phyloP scores from a whole-genome alignment of 1,139 yeast genomes.

The Suhomyces kunorum region DNA sequence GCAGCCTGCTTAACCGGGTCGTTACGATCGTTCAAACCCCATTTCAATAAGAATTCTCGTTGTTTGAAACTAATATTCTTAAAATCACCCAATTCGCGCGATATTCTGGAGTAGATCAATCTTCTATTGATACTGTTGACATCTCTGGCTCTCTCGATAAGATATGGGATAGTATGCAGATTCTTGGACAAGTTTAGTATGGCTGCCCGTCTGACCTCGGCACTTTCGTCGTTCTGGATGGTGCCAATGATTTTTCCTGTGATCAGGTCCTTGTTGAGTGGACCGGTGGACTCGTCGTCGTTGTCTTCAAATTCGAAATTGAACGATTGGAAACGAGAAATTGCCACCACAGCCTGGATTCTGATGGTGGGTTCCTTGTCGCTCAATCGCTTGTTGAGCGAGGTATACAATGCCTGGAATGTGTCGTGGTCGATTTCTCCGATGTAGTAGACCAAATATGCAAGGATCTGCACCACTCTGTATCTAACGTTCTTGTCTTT shows the following conservation, averaged over 20 bases:
- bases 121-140: conserved; percentile 70
- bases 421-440: conserved; percentile 77
- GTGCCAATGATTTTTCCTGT: conserved; percentile 54
- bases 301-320: conserved; percentile 44
- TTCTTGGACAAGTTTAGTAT: conserved; percentile 66
- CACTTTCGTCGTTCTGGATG: conserved; percentile 74
- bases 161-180: conserved; percentile 52
- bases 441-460: conserved; percentile 68
- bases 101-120: conserved; percentile 65
- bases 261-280: conserved; percentile 28
- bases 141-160: conserved; percentile 85
- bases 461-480: conserved; percentile 76
- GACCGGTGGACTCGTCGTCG: conserved; percentile 24
- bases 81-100: conserved; percentile 71
- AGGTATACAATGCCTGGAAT: conserved; percentile 61
- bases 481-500: conserved; percentile 76
- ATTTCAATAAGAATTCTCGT: conserved; percentile 66
- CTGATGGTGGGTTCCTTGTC: conserved; percentile 83
- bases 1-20: conserved; percentile 73
- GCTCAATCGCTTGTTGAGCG: conserved; percentile 61
- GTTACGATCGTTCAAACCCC: conserved; percentile 92
- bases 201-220: conserved; percentile 90
- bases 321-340: conserved; percentile 72
- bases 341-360: conserved; percentile 77
- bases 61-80: conserved; percentile 57